These are phyloP conservation scores for Candida pseudoglaebosa DNA, from an alignment of 805 yeast genomes.

Conservation along the genomic window DNA sequence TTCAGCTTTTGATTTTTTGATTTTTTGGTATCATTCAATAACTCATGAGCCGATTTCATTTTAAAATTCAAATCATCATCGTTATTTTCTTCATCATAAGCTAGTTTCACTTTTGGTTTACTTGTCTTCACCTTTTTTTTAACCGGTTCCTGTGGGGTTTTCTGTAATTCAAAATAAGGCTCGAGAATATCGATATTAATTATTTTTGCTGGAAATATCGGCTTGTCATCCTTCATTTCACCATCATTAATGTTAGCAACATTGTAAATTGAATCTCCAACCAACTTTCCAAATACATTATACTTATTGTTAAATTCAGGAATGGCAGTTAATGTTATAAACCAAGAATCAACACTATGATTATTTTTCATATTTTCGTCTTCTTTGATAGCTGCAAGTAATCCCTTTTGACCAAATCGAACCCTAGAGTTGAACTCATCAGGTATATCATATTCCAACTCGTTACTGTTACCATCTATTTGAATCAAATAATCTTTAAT, in stretches of 20 bases:
- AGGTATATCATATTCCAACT: conserved; percentile 9
- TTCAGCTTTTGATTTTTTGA: neutral
- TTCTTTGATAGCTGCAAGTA: conserved; percentile 46
- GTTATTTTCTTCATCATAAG: conserved; percentile 27
- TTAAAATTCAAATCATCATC: conserved; percentile 30
- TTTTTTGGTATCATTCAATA: conserved; percentile 5
- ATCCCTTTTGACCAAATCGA: conserved; percentile 48
- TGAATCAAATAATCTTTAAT: conserved; percentile 21
- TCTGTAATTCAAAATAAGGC: conserved; percentile 45
- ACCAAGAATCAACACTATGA: conserved; percentile 25
- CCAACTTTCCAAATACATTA: conserved; percentile 55
- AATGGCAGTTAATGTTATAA: conserved; percentile 11
- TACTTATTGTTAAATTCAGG: conserved; percentile 39
- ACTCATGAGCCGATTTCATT: conserved; percentile 43
- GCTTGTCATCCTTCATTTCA: conserved; percentile 38
- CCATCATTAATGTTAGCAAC: conserved; percentile 47
- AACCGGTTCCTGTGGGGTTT: conserved; percentile 1
- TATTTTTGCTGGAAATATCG: conserved; percentile 51
- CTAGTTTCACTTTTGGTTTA: conserved; percentile 22
- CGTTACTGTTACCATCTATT: conserved; percentile 7
- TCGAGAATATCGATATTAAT: conserved; percentile 37
- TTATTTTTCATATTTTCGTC: conserved; percentile 17
- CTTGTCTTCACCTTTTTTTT: conserved; percentile 12
- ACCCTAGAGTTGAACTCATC: conserved; percentile 52
- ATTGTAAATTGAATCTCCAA: conserved; percentile 52